phyloP scores from a whole-genome alignment of 2,329 filamentous ascomycete species.

The Pyrenochaeta sp. region DNA sequence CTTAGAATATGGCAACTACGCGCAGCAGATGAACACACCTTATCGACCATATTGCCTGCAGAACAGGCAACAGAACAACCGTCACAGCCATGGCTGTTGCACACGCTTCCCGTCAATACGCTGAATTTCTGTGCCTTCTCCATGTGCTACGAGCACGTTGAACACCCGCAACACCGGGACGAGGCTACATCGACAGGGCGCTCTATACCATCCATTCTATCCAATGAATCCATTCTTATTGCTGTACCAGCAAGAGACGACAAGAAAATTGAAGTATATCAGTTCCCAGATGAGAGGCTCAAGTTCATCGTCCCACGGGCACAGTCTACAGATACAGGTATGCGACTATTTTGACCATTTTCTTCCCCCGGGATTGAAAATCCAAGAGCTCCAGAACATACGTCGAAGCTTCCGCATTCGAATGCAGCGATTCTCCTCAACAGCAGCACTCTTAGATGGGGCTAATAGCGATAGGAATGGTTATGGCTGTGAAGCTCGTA shows the following conservation, averaged over 20 bases:
- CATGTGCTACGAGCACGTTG: slow-evolving; percentile 54
- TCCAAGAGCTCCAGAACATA: not conserved
- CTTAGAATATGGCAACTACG: slow-evolving; percentile 84
- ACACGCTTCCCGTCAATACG: slow-evolving; percentile 86
- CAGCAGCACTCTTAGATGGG: slow-evolving; percentile 44
- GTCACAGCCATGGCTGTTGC: slow-evolving; percentile 82
- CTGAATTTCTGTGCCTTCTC: slow-evolving; percentile 94
- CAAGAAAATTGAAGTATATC: slow-evolving; percentile 78
- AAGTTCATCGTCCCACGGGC: slow-evolving; percentile 64
- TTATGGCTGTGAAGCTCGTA: slow-evolving; percentile 75
- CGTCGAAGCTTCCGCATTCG: not conserved
- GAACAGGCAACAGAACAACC: slow-evolving; percentile 62
- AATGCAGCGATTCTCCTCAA: not conserved
- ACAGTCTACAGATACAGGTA: slow-evolving; percentile 55
- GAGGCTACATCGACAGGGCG: slow-evolving; percentile 4
- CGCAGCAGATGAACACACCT: slow-evolving; percentile 64
- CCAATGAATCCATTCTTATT: slow-evolving; percentile 63
- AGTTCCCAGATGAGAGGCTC: slow-evolving; percentile 78
- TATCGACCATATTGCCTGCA: slow-evolving; percentile 76
- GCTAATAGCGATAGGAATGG: slow-evolving; percentile 73
- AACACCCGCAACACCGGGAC: not conserved
- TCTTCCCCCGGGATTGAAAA: not conserved
- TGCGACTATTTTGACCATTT: slow-evolving; percentile 6
- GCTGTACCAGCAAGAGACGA: slow-evolving; percentile 73
- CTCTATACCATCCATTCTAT: slow-evolving; percentile 4